Evolutionary conservation across 768 basidiomycete genomes (phyloP).

Genomic region (Gloeopeniophorella convolvens): DNA sequence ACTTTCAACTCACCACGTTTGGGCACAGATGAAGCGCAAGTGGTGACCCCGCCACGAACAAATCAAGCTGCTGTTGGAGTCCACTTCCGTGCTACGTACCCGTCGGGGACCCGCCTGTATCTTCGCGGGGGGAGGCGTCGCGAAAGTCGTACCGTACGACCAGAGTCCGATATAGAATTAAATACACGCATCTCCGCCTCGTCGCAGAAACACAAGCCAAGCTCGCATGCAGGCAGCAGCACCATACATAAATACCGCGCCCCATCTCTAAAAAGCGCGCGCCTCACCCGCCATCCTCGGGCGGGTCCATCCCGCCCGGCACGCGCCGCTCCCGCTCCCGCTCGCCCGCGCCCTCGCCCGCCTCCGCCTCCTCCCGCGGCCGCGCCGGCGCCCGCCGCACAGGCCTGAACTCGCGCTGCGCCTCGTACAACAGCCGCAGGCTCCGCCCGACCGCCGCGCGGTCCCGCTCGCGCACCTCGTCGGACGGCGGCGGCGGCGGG

Average conservation of each 20-base stretch:
- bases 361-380: slow-evolving; percentile 21
- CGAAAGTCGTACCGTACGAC: too few species aligned
- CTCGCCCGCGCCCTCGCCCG: slow-evolving; percentile 34
- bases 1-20: neutral
- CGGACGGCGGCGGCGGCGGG: slow-evolving; percentile 32
- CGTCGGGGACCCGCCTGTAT: neutral
- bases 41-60: slow-evolving; percentile 31
- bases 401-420: slow-evolving; percentile 33
- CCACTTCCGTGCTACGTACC: neutral
- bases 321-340: slow-evolving; percentile 18
- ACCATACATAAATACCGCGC: slow-evolving; percentile 6
- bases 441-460: slow-evolving; percentile 45
- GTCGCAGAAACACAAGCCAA: too few species aligned
- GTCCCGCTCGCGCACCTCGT: slow-evolving; percentile 48
- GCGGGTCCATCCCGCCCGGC: slow-evolving; percentile 27
- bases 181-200: too few species aligned
- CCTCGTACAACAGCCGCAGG: slow-evolving; percentile 41
- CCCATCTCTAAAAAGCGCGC: too few species aligned
- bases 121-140: too few species aligned
- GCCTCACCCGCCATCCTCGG: slow-evolving; percentile 9
- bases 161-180: too few species aligned
- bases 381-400: slow-evolving; percentile 23
- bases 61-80: neutral
- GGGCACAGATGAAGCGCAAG: slow-evolving; percentile 48
- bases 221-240: slow-evolving; percentile 5